Evolutionary conservation across 176 grass and related monocot species (phyloP).

Genomic region (Cenchrus americanus): DNA sequence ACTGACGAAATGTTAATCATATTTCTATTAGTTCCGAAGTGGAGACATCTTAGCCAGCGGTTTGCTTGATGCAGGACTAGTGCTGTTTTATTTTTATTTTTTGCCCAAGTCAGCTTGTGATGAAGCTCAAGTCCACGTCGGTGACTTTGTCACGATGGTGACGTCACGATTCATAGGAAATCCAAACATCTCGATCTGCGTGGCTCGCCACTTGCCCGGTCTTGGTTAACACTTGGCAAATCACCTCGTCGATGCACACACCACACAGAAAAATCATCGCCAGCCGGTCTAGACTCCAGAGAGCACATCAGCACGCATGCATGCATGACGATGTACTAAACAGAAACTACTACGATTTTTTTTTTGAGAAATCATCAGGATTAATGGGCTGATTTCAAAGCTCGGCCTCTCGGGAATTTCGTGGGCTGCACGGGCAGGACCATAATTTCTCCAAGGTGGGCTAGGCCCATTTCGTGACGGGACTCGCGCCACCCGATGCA

Average conservation of each 20-base stretch:
- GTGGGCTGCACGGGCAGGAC: background rate
- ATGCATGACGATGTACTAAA: background rate
- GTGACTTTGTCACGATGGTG: background rate
- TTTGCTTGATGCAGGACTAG: background rate
- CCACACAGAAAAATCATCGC: background rate
- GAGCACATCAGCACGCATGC: background rate
- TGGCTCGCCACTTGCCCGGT: background rate
- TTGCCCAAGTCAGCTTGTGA: background rate
- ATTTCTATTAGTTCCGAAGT: background rate
- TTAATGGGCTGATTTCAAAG: background rate
- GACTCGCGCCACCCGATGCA: background rate
- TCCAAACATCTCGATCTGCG: constrained; percentile 22
- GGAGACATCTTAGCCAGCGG: background rate
- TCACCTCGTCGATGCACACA: background rate
- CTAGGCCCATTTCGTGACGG: background rate
- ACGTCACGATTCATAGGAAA: background rate
- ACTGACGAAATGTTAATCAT: no score
- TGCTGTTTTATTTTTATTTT: background rate
- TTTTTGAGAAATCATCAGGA: no score
- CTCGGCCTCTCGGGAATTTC: no score
- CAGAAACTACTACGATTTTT: no score
- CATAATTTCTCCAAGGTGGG: background rate
- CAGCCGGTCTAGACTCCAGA: background rate
- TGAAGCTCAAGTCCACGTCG: background rate
- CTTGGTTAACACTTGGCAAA: background rate